Evolutionary conservation across 768 basidiomycete genomes (phyloP), one percentile per base, ranked within the genome.

Genomic region (Ramaria rubella): DNA sequence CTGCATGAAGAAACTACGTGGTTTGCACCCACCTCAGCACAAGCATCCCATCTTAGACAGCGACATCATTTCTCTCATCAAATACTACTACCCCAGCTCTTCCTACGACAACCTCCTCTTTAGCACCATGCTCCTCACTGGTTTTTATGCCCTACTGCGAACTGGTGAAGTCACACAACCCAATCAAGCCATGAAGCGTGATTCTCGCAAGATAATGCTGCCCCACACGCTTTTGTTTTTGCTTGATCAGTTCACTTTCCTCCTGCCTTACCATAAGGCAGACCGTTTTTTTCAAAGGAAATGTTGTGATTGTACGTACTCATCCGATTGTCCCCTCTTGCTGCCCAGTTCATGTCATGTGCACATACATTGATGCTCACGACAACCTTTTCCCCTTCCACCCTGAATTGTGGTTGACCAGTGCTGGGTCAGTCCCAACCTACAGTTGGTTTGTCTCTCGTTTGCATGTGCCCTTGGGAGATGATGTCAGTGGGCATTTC

Each of bases 191-290:
- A 21, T 27, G 2, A 44, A 61, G 0, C 62, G 59, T 1, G 24
- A 58, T 21, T 56, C 24, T 5, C 57, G 59, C 1, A 73, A 72
- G 51, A 4, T 64, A 3, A 58, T 62, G 1, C 24, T n/a, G 5
- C 58, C 65, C 0, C 14, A 43, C 9, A 58, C 64, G 2, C 50
- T 69, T 2, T 6, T 6, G 0, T 1, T 65, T 17, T 7, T 21
- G 0, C 9, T n/a, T 0, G 5, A 59, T 1, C 38, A 8, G 2
- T 59, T 30, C 19, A 11, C 9, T 0, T 74, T 69, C 48, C 26
- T 62, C 12, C 61, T 77, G 0, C 74, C 74, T 0, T n/a, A 44
- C 0, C 75, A 76, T 55, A 78, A 77, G 49, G 69, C 69, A 5
- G 71, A n/a, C n/a, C 51, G 33, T 2, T 43, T 40, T 29, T 64